Percentiles rank a stretch among this genome's conserved stretches.
Conservation (phyloP, 331 rosid genomes). For the Ulmus americana region DNA sequence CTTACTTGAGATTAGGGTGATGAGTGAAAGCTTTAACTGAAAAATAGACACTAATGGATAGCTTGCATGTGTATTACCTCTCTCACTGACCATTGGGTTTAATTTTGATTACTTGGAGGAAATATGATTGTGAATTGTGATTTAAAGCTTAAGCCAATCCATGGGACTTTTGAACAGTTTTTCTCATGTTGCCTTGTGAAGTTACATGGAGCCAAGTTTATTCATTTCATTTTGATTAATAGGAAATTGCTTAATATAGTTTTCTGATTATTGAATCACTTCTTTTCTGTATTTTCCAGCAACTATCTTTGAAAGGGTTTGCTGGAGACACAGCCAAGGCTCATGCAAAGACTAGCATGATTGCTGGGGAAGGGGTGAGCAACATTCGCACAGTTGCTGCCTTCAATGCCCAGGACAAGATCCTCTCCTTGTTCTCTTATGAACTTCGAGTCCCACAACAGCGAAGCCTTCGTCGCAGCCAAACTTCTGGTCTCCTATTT, state of each 20-base stretch:
- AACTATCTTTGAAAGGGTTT: slow-evolving; percentile 93
- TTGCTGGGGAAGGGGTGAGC: slow-evolving; percentile 98
- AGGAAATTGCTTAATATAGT: not conserved
- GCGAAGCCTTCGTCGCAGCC: slow-evolving; percentile 78
- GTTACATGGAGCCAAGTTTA: no score
- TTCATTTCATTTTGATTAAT: no score
- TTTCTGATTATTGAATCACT: slow-evolving; percentile 13
- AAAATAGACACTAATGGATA: no score
- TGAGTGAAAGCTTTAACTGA: no score
- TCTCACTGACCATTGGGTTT: not conserved
- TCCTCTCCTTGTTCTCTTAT: slow-evolving; percentile 59
- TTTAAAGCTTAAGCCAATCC: no score
- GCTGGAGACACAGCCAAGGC: slow-evolving; percentile 99
- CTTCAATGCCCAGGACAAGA: slow-evolving; percentile 86
- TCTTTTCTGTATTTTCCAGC: slow-evolving; percentile 44
- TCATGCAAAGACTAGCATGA: slow-evolving; percentile 98
- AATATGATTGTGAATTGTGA: not conserved
- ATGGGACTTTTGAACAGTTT: no score
- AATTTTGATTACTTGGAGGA: not conserved
- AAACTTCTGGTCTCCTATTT: slow-evolving; percentile 59
- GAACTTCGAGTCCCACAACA: slow-evolving; percentile 71
- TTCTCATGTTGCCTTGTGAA: no score
- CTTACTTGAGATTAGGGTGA: no score
- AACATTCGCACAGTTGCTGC: slow-evolving; percentile 97
- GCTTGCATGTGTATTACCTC: no score